Evolutionary conservation across 805 yeast genomes (phyloP).

Genomic region (Nakazawaea ambrosiae): DNA sequence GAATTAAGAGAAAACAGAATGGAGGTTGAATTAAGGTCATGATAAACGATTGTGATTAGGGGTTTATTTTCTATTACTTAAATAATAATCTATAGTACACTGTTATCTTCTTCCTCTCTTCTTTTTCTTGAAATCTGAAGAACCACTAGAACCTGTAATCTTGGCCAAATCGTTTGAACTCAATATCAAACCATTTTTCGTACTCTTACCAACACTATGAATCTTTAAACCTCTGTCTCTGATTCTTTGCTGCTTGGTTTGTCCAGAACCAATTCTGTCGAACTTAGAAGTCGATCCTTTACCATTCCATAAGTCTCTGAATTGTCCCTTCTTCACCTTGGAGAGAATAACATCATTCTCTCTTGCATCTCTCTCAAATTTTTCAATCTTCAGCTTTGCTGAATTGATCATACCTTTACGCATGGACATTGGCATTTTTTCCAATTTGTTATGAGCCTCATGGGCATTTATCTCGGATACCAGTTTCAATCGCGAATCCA

Average conservation of each 20-base stretch:
- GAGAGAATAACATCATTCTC: conserved; percentile 90
- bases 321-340: conserved; percentile 57
- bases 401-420: conserved; percentile 76
- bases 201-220: conserved; percentile 60
- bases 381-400: conserved; percentile 41
- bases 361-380: conserved; percentile 68
- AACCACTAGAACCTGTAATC: conserved; percentile 22
- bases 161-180: conserved; percentile 60
- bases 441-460: conserved; percentile 33
- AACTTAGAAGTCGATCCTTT: conserved; percentile 44
- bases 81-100: not conserved
- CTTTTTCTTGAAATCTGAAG: not conserved
- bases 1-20: conserved; percentile 45
- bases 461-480: conserved; percentile 37
- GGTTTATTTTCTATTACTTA: too few relatives aligned
- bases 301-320: conserved; percentile 50
- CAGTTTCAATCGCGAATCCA: conserved; percentile 50
- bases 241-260: conserved; percentile 27
- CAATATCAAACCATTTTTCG: conserved; percentile 72
- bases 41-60: conserved; percentile 7
- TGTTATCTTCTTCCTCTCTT: conserved; percentile 10
- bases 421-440: conserved; percentile 83
- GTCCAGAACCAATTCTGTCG: conserved; percentile 45
- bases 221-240: conserved; percentile 80
- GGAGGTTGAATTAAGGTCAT: conserved; percentile 27